Base-by-base conservation (phyloP, 331 rosid species). In the Pyrus hybrid region DNA sequence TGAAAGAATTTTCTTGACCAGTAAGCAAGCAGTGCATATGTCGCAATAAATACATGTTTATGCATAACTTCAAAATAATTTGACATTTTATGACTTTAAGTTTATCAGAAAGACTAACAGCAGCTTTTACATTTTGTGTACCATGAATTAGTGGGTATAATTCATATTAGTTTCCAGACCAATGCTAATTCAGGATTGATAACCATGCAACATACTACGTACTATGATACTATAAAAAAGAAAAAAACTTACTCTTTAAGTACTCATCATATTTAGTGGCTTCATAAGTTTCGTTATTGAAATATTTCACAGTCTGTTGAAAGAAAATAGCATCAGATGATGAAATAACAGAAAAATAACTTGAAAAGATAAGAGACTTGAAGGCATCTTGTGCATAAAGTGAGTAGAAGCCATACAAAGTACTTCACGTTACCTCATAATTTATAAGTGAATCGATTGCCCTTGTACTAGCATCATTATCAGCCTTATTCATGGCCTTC, bases 401-500 rank as follows among this genome's bases (percentile, higher is more conserved):
- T 60, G 67, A 61, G 71, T 12, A 68, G 47, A 61, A 21, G 21
- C 65, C 28, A 74, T 30, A 67, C 23, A 72, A 68, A 63, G 58
- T 58, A 32, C 49, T 35, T 66, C 64, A 65, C 53, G 81, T 83
- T 72, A 88, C 99, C 97, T 94, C 99, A 70, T 94, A 94, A 79
- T 94, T 94, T 83, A 94, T 92, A 70, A 92, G 96, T 41, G 99
- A 94, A 86, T 94, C 99, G 41, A 94, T 76, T 70, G 83, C 97
- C 83, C 92, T 86, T 18, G 96, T 85, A 82, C 87, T 84, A 47
- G 99, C 99, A 81, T 92, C 97, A 84, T 94, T 92, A 71, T 94
- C 99, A 21, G 99, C 97, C 84, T 87, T 92, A 80, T 94, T 94
- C 99, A 94, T 94, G 86, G 82, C 86, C 87, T 88, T 94, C 85